Evolutionary conservation across 1,284 basidiomycete genomes (phyloP).

Genomic region (Tilletia caries): DNA sequence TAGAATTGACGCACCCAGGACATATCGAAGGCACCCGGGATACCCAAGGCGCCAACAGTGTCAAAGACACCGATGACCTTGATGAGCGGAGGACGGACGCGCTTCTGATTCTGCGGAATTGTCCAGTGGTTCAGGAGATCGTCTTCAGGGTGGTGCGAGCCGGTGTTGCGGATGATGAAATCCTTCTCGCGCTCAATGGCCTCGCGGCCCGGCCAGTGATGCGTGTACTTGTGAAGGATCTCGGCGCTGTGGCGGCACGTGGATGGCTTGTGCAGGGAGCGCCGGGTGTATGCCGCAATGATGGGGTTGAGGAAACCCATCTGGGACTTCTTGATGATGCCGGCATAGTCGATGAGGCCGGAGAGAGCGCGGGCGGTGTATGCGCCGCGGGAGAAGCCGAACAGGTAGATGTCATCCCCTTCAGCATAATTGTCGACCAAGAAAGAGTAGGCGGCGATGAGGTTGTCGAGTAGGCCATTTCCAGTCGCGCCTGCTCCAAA

Average conservation of each 20-base stretch:
- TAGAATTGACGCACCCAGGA: slow-evolving; percentile 31
- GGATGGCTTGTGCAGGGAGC: background rate
- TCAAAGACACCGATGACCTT: slow-evolving; percentile 40
- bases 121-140: background rate
- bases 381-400: slow-evolving; percentile 16
- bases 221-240: background rate
- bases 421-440: slow-evolving; percentile 9
- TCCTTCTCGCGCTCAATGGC: background rate
- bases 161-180: too few species aligned
- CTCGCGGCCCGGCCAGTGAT: background rate
- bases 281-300: slow-evolving; percentile 2
- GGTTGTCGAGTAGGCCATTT: slow-evolving; percentile 7
- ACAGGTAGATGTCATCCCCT: slow-evolving; percentile 16
- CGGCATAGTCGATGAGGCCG: slow-evolving; percentile 60
- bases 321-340: slow-evolving; percentile 8
- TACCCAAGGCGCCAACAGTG: slow-evolving; percentile 33
- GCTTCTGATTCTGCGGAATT: background rate
- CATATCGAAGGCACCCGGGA: slow-evolving; percentile 32
- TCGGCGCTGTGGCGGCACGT: background rate
- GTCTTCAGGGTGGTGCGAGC: background rate
- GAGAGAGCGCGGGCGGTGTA: slow-evolving; percentile 49
- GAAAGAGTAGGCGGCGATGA: slow-evolving; percentile 1
- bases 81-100: slow-evolving; percentile 26
- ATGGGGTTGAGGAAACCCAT: slow-evolving; percentile 1
- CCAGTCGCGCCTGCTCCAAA: slow-evolving; percentile 16